Evolutionary conservation across 176 grass and related monocot genomes (phyloP).

Genomic region (Alopecurus myosuroides): DNA sequence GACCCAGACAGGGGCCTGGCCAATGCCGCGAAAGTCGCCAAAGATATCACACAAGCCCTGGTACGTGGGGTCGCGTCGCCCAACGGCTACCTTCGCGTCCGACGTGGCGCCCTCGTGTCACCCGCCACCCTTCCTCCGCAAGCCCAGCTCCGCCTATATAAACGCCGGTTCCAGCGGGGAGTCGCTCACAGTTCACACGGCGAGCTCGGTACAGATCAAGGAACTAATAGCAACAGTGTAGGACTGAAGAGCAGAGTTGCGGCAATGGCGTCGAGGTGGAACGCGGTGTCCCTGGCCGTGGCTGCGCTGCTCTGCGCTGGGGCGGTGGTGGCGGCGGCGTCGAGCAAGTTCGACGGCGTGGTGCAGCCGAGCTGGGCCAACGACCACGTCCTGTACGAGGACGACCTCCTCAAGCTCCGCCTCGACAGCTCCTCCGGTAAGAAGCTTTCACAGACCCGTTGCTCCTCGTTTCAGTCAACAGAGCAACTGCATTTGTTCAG

Average conservation of each 20-base stretch:
- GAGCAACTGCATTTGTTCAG: background rate
- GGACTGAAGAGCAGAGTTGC: fast-evolving
- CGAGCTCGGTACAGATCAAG: background rate
- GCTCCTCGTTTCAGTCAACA: background rate
- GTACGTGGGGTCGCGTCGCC: background rate
- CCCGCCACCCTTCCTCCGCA: constrained; percentile 15
- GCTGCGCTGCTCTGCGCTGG: background rate
- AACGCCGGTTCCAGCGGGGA: background rate
- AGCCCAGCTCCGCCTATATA: constrained; percentile 19
- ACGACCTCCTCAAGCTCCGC: constrained; percentile 83
- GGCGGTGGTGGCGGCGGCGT: background rate
- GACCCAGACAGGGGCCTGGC: background rate
- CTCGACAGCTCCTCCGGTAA: constrained; percentile 74
- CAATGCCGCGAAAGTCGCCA: constrained; percentile 15
- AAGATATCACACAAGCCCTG: background rate
- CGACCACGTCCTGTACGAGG: constrained; percentile 90
- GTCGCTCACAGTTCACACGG: background rate
- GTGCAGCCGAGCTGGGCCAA: constrained; percentile 95
- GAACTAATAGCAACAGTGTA: background rate
- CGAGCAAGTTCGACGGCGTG: constrained; percentile 69
- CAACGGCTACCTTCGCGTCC: constrained; percentile 31
- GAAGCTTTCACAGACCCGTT: no score
- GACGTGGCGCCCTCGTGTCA: constrained; percentile 30
- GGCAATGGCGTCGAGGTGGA: background rate
- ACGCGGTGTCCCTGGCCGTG: background rate